phyloP scores from a whole-genome alignment of 23 red algal genomes.

The Chondrus crispus region DNA sequence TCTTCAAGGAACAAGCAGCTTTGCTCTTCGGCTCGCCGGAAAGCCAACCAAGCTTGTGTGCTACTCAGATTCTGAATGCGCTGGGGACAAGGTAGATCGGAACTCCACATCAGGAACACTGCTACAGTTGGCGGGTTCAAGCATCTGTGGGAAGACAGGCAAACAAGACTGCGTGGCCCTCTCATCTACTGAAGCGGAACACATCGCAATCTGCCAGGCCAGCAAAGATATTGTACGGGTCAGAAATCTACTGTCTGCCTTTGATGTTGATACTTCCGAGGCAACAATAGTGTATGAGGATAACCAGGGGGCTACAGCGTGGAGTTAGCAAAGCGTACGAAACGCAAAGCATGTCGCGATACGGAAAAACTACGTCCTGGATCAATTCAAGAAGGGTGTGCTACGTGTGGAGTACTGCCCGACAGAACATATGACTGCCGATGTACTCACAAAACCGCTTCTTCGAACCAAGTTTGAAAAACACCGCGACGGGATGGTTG shows the following conservation, averaged over 20 bases:
- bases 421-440: neutral
- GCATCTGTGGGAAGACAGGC: neutral
- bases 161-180: neutral
- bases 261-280: neutral
- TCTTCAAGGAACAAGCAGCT: neutral
- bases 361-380: neutral
- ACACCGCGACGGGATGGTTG: too few relatives aligned
- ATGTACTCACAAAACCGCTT: neutral
- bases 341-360: neutral
- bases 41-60: neutral
- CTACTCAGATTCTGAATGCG: neutral
- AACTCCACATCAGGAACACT: neutral
- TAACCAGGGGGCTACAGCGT: neutral
- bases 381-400: neutral
- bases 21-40: neutral
- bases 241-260: neutral
- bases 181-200: slow-evolving; percentile 16
- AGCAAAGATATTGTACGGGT: neutral
- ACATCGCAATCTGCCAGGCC: neutral
- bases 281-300: neutral
- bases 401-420: neutral
- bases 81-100: neutral
- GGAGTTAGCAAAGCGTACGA: neutral
- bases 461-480: neutral
- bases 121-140: neutral